phyloP scores from a whole-genome alignment of 1,284 basidiomycete genomes.

The Mycosarcoma mackinlayi region DNA sequence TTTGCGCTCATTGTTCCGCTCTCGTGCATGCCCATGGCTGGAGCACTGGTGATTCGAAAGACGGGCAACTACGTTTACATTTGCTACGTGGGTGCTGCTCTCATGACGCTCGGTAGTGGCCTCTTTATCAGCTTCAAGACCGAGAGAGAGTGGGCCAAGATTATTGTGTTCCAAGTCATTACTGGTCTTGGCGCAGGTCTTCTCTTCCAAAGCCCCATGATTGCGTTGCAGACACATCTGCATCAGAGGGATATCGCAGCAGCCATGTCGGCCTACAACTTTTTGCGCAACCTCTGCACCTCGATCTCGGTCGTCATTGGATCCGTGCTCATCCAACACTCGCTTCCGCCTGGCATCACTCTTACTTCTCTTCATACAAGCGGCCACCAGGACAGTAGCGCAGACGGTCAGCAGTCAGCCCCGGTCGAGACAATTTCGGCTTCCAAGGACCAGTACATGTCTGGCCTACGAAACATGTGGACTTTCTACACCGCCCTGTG shows the following conservation, averaged over 20 bases:
- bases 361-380: slow-evolving; percentile 5
- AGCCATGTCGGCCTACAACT: slow-evolving; percentile 11
- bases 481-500: slow-evolving; percentile 8
- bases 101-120: slow-evolving; percentile 12
- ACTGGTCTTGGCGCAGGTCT: slow-evolving; percentile 3
- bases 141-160: slow-evolving; percentile 10
- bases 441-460: slow-evolving; percentile 7
- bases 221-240: slow-evolving; percentile 4
- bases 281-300: slow-evolving; percentile 9
- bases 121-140: slow-evolving; percentile 16
- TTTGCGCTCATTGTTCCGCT: slow-evolving; percentile 10
- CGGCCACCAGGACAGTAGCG: not conserved
- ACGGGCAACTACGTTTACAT: slow-evolving; percentile 7
- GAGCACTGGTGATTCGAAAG: slow-evolving; percentile 7
- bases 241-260: slow-evolving; percentile 10
- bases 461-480: slow-evolving; percentile 8
- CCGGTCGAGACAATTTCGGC: not conserved
- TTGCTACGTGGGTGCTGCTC: not conserved
- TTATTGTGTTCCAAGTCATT: slow-evolving; percentile 7
- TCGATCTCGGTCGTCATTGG: slow-evolving; percentile 13
- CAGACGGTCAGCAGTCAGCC: not conserved
- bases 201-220: slow-evolving; percentile 11
- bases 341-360: not conserved
- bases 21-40: slow-evolving; percentile 7
- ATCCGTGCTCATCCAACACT: slow-evolving; percentile 12